These are phyloP conservation scores for Candolleomyces aberdarensis DNA, from an alignment of 768 basidiomycete genomes.

Conservation along the genomic window DNA sequence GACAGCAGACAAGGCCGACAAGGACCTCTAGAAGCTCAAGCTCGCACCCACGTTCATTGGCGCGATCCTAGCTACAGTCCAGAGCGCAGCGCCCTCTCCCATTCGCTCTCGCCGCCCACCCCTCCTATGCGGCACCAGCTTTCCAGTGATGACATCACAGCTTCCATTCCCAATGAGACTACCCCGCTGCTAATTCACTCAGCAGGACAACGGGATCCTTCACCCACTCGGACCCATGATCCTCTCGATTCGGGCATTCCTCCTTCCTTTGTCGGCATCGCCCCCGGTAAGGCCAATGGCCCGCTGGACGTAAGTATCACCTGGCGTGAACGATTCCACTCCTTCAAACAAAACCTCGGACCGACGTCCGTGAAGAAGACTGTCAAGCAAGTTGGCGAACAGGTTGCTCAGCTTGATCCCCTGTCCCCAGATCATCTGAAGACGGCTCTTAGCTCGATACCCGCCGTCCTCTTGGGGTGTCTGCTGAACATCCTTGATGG, in stretches of 20 bases:
- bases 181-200: background rate
- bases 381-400: background rate
- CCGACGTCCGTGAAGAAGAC: background rate
- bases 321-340: background rate
- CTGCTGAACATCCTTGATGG: conserved; percentile 92
- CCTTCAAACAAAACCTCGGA: background rate
- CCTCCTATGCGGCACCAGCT: conserved; percentile 1
- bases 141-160: background rate
- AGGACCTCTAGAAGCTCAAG: background rate
- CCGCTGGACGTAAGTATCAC: background rate
- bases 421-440: conserved; percentile 17
- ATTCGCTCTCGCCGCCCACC: conserved; percentile 11
- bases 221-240: too few species aligned
- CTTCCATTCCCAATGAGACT: background rate
- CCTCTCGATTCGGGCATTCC: background rate
- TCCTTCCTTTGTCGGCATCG: background rate
- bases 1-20: background rate
- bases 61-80: conserved; percentile 19
- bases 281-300: background rate
- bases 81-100: conserved; percentile 1
- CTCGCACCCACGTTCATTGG: conserved; percentile 20
- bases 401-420: background rate
- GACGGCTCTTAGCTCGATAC: conserved; percentile 50
- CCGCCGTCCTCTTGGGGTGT: conserved; percentile 81
- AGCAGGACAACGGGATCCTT: too few species aligned